Evolutionary conservation across 441 rosid species (phyloP), one percentile per base, ranked within the genome.

Genomic region (Gossypium laxum): DNA sequence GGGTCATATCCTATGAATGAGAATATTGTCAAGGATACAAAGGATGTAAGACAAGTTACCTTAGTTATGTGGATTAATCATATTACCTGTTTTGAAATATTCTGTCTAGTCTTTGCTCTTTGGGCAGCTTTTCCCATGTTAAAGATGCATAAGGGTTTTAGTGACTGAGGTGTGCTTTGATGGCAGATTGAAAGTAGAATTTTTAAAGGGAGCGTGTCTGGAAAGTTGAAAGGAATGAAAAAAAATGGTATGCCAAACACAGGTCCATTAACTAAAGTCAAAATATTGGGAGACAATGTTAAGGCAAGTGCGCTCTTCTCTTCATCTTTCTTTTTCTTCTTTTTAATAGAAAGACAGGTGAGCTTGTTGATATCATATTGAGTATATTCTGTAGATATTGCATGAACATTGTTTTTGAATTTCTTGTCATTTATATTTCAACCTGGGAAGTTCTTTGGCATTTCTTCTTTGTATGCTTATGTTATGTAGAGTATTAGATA

Each of bases 201-300:
- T 66, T 32, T 72, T 21, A 91, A 85, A 80, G 82, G 78, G 61
- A 81, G 81, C 70, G 45, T 82, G 62, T 65, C 81, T 50, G 83
- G 83, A 57, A 92, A 89, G 83, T 74, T 75, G 74, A 89, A 92
- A 74, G 75, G 85, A 56, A 74, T 72, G 50, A 89, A 88, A 78
- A 88, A 81, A 77, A 83, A 75, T 79, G 78, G 72, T 67, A 64
- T 71, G 69, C 52, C 79, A 7, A 68, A 64, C 67, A 54, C 76
- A 54, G 78, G 82, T 22, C 86, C 58, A 67, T 58, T 82, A 71
- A 86, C 66, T 75, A 94, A 91, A 78, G 85, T 94, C 66, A 94
- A 89, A 88, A 91, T 92, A 83, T 73, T 89, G 81, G 90, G 82
- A 24, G 98, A 92, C 30, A 91, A 87, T 78, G 80, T 85, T 12